phyloP scores from a whole-genome alignment of 2,329 filamentous ascomycete species.

The Alternaria ethzedia region DNA sequence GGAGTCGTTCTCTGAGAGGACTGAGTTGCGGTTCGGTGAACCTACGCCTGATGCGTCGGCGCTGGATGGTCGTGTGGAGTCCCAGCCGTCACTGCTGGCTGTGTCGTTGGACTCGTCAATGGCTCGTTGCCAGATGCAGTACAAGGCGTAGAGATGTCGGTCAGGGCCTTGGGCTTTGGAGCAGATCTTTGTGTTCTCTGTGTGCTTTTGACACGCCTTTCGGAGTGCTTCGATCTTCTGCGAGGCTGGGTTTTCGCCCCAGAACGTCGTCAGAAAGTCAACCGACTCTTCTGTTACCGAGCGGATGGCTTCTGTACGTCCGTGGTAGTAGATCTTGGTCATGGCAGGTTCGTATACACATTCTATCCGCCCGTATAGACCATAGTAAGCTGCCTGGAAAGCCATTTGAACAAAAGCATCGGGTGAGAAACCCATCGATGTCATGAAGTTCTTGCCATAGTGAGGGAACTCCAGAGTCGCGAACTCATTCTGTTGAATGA shows the following conservation, averaged over 20 bases:
- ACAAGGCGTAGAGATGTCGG: slow-evolving; percentile 89
- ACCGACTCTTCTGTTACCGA: slow-evolving; percentile 82
- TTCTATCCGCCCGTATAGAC: slow-evolving; percentile 90
- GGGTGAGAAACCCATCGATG: slow-evolving; percentile 92
- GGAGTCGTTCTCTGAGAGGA: slow-evolving; percentile 58
- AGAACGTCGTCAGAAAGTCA: slow-evolving; percentile 92
- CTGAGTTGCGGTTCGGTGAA: slow-evolving; percentile 62
- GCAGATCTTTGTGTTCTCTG: slow-evolving; percentile 79
- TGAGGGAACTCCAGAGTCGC: slow-evolving; percentile 85
- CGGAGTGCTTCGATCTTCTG: slow-evolving; percentile 86
- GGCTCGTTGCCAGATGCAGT: slow-evolving; percentile 91
- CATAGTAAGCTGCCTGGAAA: slow-evolving; percentile 97
- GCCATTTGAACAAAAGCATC: slow-evolving; percentile 99
- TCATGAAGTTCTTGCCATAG: slow-evolving; percentile 98
- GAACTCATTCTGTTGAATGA: slow-evolving; percentile 97
- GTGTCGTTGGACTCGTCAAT: slow-evolving; percentile 73
- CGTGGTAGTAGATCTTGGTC: slow-evolving; percentile 94
- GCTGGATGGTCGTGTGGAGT: slow-evolving; percentile 55
- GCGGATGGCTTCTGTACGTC: slow-evolving; percentile 91
- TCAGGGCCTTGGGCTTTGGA: slow-evolving; percentile 91
- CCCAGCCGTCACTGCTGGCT: slow-evolving; percentile 62
- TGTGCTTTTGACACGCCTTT: slow-evolving; percentile 83
- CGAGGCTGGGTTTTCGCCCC: slow-evolving; percentile 84
- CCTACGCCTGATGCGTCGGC: slow-evolving; percentile 59
- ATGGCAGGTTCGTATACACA: slow-evolving; percentile 98